A percentile compares a stretch with the other conserved stretches of the same genome.
Evolutionary conservation across 2,329 filamentous ascomycete species (phyloP).

Genomic region (Diaporthe citriasiana): DNA sequence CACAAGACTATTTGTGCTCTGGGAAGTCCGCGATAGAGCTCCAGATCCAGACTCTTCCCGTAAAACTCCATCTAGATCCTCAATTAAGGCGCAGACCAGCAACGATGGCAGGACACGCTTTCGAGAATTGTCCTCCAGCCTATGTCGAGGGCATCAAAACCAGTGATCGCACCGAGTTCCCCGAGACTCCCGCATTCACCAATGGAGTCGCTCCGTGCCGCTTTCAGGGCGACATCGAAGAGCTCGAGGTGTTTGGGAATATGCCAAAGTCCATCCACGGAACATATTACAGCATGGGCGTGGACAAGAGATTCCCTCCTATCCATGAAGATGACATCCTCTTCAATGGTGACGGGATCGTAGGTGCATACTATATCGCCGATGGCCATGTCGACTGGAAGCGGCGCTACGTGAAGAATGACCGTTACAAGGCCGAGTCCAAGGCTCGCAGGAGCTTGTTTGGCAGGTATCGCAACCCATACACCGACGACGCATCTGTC

Average conservation of each 20-base stretch:
- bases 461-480: slow-evolving; percentile 70
- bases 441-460: slow-evolving; percentile 56
- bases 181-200: neutral
- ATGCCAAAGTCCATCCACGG: slow-evolving; percentile 51
- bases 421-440: slow-evolving; percentile 49
- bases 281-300: slow-evolving; percentile 55
- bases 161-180: slow-evolving; percentile 7
- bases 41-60: neutral
- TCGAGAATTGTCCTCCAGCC: slow-evolving; percentile 10
- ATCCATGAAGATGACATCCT: slow-evolving; percentile 51
- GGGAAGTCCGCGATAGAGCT: neutral
- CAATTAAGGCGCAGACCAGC: neutral
- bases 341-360: slow-evolving; percentile 56
- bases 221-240: slow-evolving; percentile 53
- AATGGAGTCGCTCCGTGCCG: slow-evolving; percentile 49
- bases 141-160: slow-evolving; percentile 9
- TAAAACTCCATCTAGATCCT: neutral
- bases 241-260: slow-evolving; percentile 48
- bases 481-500: slow-evolving; percentile 67
- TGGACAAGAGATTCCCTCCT: slow-evolving; percentile 52
- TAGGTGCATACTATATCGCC: slow-evolving; percentile 52
- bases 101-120: slow-evolving; percentile 11
- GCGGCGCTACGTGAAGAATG: slow-evolving; percentile 47
- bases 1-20: neutral
- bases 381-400: slow-evolving; percentile 50